Conservation (phyloP, 495 filamentous ascomycete genomes). For the Parachaetomium inaequale region DNA sequence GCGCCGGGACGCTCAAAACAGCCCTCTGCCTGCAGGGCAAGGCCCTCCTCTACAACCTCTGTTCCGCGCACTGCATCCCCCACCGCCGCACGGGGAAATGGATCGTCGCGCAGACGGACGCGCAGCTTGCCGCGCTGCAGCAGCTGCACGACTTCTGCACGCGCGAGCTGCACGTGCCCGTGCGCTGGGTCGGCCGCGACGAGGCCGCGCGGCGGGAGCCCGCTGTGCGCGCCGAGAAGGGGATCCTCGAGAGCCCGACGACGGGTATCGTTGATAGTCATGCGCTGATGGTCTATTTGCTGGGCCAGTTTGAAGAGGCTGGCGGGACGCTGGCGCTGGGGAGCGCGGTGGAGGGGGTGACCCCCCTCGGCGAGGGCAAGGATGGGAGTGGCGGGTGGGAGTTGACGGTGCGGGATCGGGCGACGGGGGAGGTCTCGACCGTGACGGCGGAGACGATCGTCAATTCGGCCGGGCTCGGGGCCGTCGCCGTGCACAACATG, state of each 20-base stretch:
- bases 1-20: conserved; percentile 71
- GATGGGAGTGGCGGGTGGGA: conserved; percentile 47
- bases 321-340: conserved; percentile 71
- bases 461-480: conserved; percentile 80
- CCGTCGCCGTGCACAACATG: conserved; percentile 76
- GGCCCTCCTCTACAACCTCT: conserved; percentile 74
- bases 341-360: conserved; percentile 57
- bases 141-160: conserved; percentile 64
- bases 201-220: conserved; percentile 69
- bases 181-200: conserved; percentile 57
- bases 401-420: conserved; percentile 42
- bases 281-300: conserved; percentile 71
- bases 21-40: conserved; percentile 74
- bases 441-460: conserved; percentile 74
- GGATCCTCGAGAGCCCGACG: conserved; percentile 73
- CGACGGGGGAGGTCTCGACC: conserved; percentile 44
- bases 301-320: conserved; percentile 67
- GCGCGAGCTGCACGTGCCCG: conserved; percentile 63
- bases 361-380: conserved; percentile 54
- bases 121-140: conserved; percentile 63
- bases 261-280: conserved; percentile 94
- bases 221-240: conserved; percentile 64
- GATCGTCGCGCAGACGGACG: conserved; percentile 80
- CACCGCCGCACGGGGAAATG: conserved; percentile 82
- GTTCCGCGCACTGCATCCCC: conserved; percentile 61